phyloP scores from a whole-genome alignment of 2,329 filamentous ascomycete species.

The Aureobasidium musti region DNA sequence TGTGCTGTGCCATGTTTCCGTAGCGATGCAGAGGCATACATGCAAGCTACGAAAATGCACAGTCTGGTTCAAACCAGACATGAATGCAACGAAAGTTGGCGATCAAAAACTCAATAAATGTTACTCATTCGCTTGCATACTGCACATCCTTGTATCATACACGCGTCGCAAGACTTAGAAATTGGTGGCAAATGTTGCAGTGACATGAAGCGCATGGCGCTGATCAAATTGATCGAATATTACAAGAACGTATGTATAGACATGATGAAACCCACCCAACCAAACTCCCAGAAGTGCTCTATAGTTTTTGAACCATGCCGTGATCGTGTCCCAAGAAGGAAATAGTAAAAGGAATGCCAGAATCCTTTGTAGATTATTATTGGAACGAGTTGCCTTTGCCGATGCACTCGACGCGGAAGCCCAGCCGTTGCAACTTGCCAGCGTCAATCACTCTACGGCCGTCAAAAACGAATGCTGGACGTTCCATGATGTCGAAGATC shows the following conservation, averaged over 20 bases:
- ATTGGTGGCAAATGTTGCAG: neutral
- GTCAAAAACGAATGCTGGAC: conserved; percentile 43
- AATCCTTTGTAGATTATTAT: conserved; percentile 1
- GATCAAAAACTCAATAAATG: neutral
- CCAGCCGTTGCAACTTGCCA: conserved; percentile 38
- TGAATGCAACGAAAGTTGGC: neutral
- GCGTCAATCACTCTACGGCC: conserved; percentile 43
- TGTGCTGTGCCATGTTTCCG: neutral
- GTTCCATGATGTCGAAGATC: conserved; percentile 40
- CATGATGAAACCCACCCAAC: conserved; percentile 21
- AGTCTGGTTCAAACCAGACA: neutral
- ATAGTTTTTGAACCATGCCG: conserved; percentile 21
- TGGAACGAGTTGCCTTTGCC: conserved; percentile 32
- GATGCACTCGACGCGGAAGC: conserved; percentile 43
- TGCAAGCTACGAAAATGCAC: neutral
- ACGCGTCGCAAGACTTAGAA: neutral
- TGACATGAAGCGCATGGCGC: neutral
- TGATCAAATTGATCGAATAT: conserved; percentile 5
- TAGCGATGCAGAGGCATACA: neutral
- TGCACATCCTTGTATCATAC: neutral
- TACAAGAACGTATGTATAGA: conserved; percentile 23
- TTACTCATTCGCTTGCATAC: neutral
- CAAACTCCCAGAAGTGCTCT: conserved; percentile 10
- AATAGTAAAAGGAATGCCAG: conserved; percentile 17
- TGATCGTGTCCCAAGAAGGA: conserved; percentile 14